Evolutionary conservation across 345 rosid species (phyloP), one percentile per base, ranked within the genome.

Genomic region (Physaria fendleri): DNA sequence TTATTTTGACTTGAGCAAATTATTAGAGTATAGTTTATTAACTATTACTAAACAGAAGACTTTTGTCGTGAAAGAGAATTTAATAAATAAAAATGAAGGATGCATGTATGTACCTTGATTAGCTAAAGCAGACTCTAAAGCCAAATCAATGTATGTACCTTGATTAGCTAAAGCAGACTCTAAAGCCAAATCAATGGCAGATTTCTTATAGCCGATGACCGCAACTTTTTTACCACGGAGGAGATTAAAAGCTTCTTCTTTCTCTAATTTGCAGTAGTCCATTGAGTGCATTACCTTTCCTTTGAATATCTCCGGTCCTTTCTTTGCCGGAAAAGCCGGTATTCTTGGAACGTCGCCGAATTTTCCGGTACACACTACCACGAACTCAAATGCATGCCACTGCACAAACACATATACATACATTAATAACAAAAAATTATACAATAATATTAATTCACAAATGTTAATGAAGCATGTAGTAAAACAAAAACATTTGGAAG

Each of bases 101-200:
- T n/a, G n/a, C n/a, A n/a, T n/a, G n/a, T n/a, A n/a, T n/a, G 8
- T 71, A 91, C 98, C 98, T 88, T 79, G 88, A 67, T 91, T 91
- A 10, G 90, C 90, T 63, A 76, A 56, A 12, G 95, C 93, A 47
- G 96, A 84, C 70, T 91, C 98, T 69, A 81, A 38, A 49, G 98
- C 96, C 68, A 91, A 79, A 80, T 91, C 98, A 13, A 91, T 38
- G 18, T 38, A 38, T 42, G 8, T 71, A 91, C 98, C 98, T 88
- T 79, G 88, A 67, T 91, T 91, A 10, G 90, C 90, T 63, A 76
- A 56, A 12, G 95, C 93, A 47, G 96, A 84, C 70, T 91, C 98
- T 69, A 81, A 38, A 49, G 98, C 96, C 68, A 91, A 79, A 80
- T 91, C 98, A 13, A 91, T 91, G 54, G 79, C 98, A 2, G 98